Conservation (phyloP, 2,329 filamentous ascomycete genomes). For the Capronia epimyces region DNA sequence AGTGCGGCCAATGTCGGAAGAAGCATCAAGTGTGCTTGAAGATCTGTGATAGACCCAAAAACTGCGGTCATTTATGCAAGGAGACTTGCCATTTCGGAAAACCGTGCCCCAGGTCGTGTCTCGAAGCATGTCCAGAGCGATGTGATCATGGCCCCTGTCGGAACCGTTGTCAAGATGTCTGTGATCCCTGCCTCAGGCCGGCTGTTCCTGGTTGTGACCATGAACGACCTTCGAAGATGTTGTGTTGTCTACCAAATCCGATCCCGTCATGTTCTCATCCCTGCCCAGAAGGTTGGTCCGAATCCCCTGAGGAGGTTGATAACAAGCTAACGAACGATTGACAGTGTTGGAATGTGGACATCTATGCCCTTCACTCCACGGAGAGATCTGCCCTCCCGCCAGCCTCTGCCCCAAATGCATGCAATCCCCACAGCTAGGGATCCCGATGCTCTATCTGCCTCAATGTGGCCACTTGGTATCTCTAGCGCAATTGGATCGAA, state of each 20-base stretch:
- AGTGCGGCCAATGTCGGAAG: constrained; percentile 9
- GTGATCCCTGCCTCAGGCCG: constrained; percentile 25
- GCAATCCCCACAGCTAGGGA: neutral
- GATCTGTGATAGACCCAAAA: constrained; percentile 9
- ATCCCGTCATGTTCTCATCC: constrained; percentile 15
- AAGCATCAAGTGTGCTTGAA: constrained; percentile 12
- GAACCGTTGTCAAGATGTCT: constrained; percentile 22
- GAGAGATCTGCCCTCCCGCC: constrained; percentile 16
- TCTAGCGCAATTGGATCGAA: constrained; percentile 15
- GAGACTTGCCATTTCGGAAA: constrained; percentile 21
- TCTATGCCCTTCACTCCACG: constrained; percentile 21
- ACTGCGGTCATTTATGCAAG: constrained; percentile 24
- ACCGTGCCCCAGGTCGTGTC: constrained; percentile 23
- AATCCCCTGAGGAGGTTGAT: neutral
- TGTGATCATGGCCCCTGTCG: constrained; percentile 26
- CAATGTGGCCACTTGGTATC: constrained; percentile 21
- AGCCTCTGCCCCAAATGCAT: constrained; percentile 20
- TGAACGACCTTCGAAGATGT: constrained; percentile 2
- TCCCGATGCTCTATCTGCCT: constrained; percentile 14
- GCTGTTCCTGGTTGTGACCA: constrained; percentile 13
- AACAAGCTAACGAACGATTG: neutral
- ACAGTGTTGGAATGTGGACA: constrained; percentile 23
- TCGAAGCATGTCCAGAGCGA: constrained; percentile 19
- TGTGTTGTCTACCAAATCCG: constrained; percentile 24
- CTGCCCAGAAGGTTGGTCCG: constrained; percentile 12